These are phyloP conservation scores for Podospora bellae-mahoneyi DNA, from an alignment of 495 filamentous ascomycete genomes.

Conservation along the genomic window DNA sequence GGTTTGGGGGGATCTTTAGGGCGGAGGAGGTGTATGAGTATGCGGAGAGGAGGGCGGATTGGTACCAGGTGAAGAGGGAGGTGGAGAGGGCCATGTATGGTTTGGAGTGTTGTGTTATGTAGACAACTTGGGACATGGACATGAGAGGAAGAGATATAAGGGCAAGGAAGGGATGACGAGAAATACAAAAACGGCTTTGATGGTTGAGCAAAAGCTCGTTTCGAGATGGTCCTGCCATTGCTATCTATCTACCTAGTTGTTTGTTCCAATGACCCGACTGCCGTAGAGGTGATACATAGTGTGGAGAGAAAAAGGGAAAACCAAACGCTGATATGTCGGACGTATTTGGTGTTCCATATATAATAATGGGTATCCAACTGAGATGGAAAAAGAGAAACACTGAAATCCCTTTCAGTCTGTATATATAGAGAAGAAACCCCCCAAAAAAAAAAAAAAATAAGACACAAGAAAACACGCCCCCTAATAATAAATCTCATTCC, in stretches of 20 bases:
- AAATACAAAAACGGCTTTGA: no score
- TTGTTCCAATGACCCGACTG: background rate
- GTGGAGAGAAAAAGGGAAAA: background rate
- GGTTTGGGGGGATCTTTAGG: conserved; percentile 87
- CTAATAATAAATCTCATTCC: conserved; percentile 39
- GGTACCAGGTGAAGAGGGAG: conserved; percentile 79
- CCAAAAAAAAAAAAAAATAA: background rate
- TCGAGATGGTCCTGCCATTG: background rate
- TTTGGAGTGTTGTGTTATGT: conserved; percentile 86
- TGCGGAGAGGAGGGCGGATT: conserved; percentile 89
- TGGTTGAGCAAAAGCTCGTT: no score
- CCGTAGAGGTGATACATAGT: background rate
- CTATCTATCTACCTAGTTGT: no score
- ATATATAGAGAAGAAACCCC: background rate
- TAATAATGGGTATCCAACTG: background rate
- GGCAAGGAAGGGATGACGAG: no score
- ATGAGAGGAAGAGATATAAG: background rate
- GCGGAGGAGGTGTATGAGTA: conserved; percentile 98
- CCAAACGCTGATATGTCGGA: background rate
- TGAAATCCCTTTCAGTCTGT: background rate
- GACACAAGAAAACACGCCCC: background rate
- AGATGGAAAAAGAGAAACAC: background rate
- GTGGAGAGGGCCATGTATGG: conserved; percentile 99
- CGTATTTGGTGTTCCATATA: background rate
- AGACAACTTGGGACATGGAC: conserved; percentile 11